Evolutionary conservation across 768 basidiomycete species (phyloP), one percentile per base, ranked within the genome.

Genomic region (Hysterangium stoloniferum): DNA sequence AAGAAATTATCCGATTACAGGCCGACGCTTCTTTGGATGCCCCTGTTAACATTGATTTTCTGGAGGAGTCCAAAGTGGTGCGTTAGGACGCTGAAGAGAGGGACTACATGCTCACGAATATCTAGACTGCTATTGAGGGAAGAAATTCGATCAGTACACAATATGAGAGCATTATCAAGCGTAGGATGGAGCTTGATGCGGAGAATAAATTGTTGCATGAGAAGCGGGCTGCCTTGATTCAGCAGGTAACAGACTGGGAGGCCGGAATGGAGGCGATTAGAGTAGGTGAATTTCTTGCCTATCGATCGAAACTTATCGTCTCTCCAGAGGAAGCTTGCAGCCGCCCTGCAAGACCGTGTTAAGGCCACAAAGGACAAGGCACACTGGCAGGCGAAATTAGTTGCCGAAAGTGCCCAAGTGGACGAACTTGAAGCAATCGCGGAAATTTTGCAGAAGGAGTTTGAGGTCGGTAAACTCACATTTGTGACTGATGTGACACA

Each of bases 21-120:
- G 36, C 49, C 11, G 82, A 84, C 54, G 72, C 74, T 11, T 84
- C 83, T 51, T 82, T 86, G 17, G 83, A 85, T 11, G 67, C 84
- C 62, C 82, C 85, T 1, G 76, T 76, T 6, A 74, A 76, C 57
- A 69, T 86, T n/a, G 68, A 74, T 19, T 75, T 73, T 12, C 66
- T 86, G 12, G 69, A 82, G 52, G 70, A 64, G 9, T 77, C 73
- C 4, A 77, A 79, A 60, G 62, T 71, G 57, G 84, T 81, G 57
- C 25, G 74, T n/a, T n/a, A n/a, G n/a, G n/a, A n/a, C n/a, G n/a
- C n/a, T n/a, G n/a, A n/a, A n/a, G n/a, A n/a, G n/a, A n/a, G n/a
- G n/a, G n/a, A n/a, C n/a, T n/a, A n/a, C n/a, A n/a, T n/a, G n/a
- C n/a, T n/a, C n/a, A n/a, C n/a, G n/a, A 35, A 15, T 27, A n/a